Evolutionary conservation across 1,284 basidiomycete species (phyloP).

Genomic region (Tylopilus sp.): DNA sequence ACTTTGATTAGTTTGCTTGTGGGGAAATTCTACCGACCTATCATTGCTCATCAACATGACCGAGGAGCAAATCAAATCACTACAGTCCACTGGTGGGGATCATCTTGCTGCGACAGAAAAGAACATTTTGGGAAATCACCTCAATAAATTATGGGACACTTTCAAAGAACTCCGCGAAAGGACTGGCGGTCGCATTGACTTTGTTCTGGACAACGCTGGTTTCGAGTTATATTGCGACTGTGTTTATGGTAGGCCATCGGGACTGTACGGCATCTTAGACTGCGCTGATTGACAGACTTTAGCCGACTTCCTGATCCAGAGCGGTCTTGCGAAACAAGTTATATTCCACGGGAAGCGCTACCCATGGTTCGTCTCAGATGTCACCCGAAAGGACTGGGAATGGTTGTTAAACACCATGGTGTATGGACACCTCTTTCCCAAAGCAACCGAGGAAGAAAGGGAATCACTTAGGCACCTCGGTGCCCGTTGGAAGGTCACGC

Average conservation of each 20-base stretch:
- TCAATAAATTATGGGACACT: conserved; percentile 78
- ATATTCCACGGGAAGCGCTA: conserved; percentile 92
- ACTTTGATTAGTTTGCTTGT: conserved; percentile 73
- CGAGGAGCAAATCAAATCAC: conserved; percentile 95
- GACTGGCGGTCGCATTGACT: conserved; percentile 84
- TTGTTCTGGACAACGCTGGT: conserved; percentile 86
- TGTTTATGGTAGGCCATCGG: conserved; percentile 75
- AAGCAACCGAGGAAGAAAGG: conserved; percentile 74
- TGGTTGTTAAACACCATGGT: conserved; percentile 89
- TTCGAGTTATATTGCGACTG: conserved; percentile 97
- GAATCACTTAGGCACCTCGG: conserved; percentile 82
- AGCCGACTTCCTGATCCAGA: conserved; percentile 91
- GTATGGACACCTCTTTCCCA: conserved; percentile 85
- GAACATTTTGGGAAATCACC: conserved; percentile 88
- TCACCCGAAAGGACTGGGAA: conserved; percentile 94
- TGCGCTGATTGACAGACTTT: conserved; percentile 9
- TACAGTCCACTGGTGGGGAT: conserved; percentile 97
- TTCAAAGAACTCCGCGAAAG: conserved; percentile 66
- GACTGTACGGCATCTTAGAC: background rate
- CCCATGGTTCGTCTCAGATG: conserved; percentile 96
- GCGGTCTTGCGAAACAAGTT: conserved; percentile 81
- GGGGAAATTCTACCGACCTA: conserved; percentile 97
- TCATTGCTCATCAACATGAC: conserved; percentile 98
- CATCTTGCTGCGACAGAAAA: conserved; percentile 94
- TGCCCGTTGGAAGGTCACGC: conserved; percentile 79